phyloP scores from a whole-genome alignment of 192 early-diverging fungal species.

The Coemansia sp. region DNA sequence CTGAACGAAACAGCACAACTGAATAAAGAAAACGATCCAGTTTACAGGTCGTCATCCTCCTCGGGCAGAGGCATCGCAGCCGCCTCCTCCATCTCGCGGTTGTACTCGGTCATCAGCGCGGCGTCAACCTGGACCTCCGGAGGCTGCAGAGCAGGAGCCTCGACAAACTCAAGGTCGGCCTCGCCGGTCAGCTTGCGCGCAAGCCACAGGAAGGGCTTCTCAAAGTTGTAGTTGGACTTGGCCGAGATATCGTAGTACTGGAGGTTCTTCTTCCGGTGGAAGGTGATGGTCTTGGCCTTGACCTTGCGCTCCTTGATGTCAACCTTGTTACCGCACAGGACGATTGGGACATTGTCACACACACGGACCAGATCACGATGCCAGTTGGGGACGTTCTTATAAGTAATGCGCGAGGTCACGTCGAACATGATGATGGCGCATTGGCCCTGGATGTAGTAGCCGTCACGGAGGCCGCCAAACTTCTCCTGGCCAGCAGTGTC shows the following conservation, averaged over 20 bases:
- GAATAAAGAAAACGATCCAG: slow-evolving; percentile 4
- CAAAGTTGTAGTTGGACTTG: slow-evolving; percentile 99
- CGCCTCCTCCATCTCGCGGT: slow-evolving; percentile 74
- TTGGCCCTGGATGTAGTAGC: slow-evolving; percentile 99
- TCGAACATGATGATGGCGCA: slow-evolving; percentile 99
- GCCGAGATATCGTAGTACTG: slow-evolving; percentile 99
- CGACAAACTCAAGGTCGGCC: slow-evolving; percentile 93
- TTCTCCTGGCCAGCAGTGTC: slow-evolving; percentile 99
- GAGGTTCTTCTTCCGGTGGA: slow-evolving; percentile 99
- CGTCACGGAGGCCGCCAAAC: slow-evolving; percentile 99
- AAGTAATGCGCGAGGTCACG: slow-evolving; percentile 98
- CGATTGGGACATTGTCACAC: slow-evolving; percentile 99
- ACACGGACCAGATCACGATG: slow-evolving; percentile 99
- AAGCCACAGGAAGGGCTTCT: slow-evolving; percentile 99
- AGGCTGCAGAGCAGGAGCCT: slow-evolving; percentile 94
- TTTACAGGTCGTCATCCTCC: slow-evolving; percentile 66
- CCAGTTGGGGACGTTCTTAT: slow-evolving; percentile 99
- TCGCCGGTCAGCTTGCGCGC: slow-evolving; percentile 97
- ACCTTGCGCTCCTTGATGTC: slow-evolving; percentile 99
- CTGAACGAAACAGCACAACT: slow-evolving; percentile 5
- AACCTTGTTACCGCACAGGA: slow-evolving; percentile 99
- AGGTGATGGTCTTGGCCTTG: slow-evolving; percentile 99
- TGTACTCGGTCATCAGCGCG: slow-evolving; percentile 74
- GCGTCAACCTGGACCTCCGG: slow-evolving; percentile 90
- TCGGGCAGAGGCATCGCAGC: slow-evolving; percentile 86